A percentile compares a stretch with the other conserved stretches of the same genome.
Conservation (phyloP, 169 alveolate genomes). For the Blepharisma undulans region DNA sequence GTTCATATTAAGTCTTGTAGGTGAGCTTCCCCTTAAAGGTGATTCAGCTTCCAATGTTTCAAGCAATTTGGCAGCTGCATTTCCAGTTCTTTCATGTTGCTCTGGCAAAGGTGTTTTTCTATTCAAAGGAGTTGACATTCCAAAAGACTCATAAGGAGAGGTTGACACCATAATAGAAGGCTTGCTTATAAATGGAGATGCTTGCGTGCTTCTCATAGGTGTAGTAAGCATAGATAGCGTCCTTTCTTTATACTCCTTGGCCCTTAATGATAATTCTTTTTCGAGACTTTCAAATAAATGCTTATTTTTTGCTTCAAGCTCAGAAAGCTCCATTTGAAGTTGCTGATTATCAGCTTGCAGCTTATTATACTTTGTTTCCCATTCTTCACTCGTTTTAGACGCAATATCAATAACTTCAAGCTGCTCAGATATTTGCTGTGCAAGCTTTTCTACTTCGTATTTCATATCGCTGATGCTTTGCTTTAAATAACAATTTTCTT, state of each 20-base stretch:
- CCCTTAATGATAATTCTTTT: conserved; percentile 30
- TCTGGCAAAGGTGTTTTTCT: background rate
- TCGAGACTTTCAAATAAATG: conserved; percentile 1
- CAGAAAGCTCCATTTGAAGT: background rate
- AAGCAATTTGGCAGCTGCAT: background rate
- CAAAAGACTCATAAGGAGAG: background rate
- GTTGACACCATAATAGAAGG: background rate
- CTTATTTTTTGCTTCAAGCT: background rate
- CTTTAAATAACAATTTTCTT: background rate
- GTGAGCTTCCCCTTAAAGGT: background rate
- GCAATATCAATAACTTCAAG: background rate
- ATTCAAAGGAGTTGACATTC: background rate
- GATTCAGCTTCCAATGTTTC: background rate
- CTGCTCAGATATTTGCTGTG: background rate
- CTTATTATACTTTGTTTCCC: background rate
- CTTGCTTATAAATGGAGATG: background rate
- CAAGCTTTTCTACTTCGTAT: background rate
- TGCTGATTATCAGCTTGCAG: background rate
- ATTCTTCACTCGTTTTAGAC: background rate
- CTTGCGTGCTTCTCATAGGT: conserved; percentile 3
- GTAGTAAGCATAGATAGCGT: background rate
- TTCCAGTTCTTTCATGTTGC: background rate
- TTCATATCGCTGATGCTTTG: background rate
- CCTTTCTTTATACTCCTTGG: conserved; percentile 29
- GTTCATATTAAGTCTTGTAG: background rate